Evolutionary conservation across 2,329 filamentous ascomycete genomes (phyloP), one percentile per base, ranked within the genome.

Genomic region (Pseudogymnoascus sp.): DNA sequence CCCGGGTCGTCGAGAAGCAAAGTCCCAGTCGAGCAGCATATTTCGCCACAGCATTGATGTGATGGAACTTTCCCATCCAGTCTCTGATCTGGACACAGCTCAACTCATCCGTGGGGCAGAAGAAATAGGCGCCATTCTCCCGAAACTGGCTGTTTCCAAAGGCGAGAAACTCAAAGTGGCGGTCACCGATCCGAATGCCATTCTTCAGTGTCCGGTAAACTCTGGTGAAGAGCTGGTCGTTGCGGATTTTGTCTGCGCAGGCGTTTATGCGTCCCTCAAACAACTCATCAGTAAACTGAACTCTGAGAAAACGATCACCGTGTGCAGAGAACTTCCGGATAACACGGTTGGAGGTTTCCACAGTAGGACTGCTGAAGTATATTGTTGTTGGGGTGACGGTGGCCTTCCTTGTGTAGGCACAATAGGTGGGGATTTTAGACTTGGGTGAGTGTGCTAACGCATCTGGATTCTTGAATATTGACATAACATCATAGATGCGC

Each of bases 121-220:
- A 97, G 75, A 99, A 97, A 72, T 95, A 97, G 0, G 91, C 93
- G 0, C 93, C 90, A 68, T 93, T 87, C 71, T 97, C 93, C 61
- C 93, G 85, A 65, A 99, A 90, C 70, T 99, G 95, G 0, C 95
- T 97, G 74, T 95, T 97, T 0, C 95, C 93, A 76, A 93, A 97
- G 0, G 93, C 95, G 25, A 99, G 83, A 67, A 97, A 97, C 68
- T 93, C 84, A 74, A 92, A 99, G 64, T 85, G 84, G 6, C 91
- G 87, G 66, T 88, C 89, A 4, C 91, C 95, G 60, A 99, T 87
- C 0, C 80, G 80, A 67, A 99, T 93, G 0, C 95, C 95, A 63
- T 95, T 84, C 50, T 78, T 81, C 71, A 97, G 78, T 0, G 88
- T 84, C 59, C 88, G 82, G 66, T 85, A 85, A 18, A 97, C 82